Base-by-base conservation (phyloP, 495 filamentous ascomycete species). In the Tetracladium setigerum region DNA sequence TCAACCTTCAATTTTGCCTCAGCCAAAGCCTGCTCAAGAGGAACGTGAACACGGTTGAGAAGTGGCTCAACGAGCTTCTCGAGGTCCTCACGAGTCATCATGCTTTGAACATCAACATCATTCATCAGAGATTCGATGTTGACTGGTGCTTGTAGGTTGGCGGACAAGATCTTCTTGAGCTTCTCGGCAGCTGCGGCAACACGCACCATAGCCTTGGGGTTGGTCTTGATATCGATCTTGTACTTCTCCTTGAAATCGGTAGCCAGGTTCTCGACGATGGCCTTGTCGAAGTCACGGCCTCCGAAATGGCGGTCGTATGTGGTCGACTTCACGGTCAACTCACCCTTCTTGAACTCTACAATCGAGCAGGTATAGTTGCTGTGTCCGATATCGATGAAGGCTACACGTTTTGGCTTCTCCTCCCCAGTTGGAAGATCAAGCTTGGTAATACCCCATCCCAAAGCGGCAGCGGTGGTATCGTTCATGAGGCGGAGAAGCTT, bases 41-140 rank as follows among this genome's bases (percentile, higher is more conserved):
- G 88, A 31, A 70, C 61, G 40, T 78, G 79, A 42, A 78, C 76
- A 50, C 87, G 80, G 55, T 81, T 82, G 42, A 99, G 72, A 19
- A 97, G 76, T 31, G 92, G 87, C 72, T 86, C 79, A 38, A 95
- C 74, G 60, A 99, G 82, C 50, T 82, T 77, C 72, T 99, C 92
- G 47, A 99, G 77, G 62, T 96, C 89, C 59, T 95, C 88, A 57
- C 92, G 86, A 65, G 91, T 97, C 55, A 97, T 76, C 77, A 94
- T 81, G 37, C 84, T 72, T 16, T 78, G 79, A 17, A 95, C 94
- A 65, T 99, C 92, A 30, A 91, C 71, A 62, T 99, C 92, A 62
- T 97, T 91, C 92, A 99, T 97, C 51, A 97, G 74, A 15, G 92
- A 95, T 75, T 99, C 92, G 59, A 99, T 95, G 72, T 86, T 96